Conservation (phyloP, 257 asterid species). For the Ajuga chamaepitys region DNA sequence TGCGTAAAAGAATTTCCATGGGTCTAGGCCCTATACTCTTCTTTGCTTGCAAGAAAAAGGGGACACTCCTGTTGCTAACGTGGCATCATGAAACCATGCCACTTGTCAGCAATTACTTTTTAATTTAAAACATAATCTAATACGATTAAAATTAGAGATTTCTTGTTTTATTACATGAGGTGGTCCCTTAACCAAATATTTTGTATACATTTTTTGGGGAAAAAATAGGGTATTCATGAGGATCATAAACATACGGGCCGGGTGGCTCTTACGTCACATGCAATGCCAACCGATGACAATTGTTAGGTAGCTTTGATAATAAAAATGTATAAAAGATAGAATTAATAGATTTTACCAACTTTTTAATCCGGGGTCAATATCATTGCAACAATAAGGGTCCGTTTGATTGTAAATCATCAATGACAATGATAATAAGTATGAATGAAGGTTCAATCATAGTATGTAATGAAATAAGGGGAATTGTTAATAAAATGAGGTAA, state of each 20-base stretch:
- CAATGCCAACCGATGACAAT: constrained; percentile 32
- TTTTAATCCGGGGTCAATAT: not conserved
- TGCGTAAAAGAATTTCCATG: too few species aligned
- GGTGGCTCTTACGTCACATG: constrained; percentile 33
- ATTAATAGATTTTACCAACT: constrained; percentile 11
- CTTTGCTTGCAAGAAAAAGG: not conserved
- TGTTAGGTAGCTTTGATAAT: constrained; percentile 31
- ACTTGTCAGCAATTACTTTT: constrained; percentile 2
- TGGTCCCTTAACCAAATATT: constrained; percentile 25
- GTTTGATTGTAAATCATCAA: too few species aligned
- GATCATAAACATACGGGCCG: constrained; percentile 18
- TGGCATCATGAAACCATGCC: not conserved
- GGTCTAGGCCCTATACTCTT: not conserved
- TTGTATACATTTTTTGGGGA: constrained; percentile 8
- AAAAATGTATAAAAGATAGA: constrained; percentile 21
- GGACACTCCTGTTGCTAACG: constrained; percentile 14
- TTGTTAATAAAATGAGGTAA: too few species aligned
- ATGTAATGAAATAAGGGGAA: too few species aligned
- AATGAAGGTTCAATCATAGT: too few species aligned
- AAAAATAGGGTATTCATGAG: constrained; percentile 30
- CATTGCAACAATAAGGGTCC: not conserved
- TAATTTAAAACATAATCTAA: not conserved
- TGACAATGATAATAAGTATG: too few species aligned
- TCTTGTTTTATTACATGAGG: constrained; percentile 11
- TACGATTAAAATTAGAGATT: not conserved